These are phyloP conservation scores for Kuraishia hungarica DNA, from an alignment of 805 yeast genomes.

Conservation along the genomic window DNA sequence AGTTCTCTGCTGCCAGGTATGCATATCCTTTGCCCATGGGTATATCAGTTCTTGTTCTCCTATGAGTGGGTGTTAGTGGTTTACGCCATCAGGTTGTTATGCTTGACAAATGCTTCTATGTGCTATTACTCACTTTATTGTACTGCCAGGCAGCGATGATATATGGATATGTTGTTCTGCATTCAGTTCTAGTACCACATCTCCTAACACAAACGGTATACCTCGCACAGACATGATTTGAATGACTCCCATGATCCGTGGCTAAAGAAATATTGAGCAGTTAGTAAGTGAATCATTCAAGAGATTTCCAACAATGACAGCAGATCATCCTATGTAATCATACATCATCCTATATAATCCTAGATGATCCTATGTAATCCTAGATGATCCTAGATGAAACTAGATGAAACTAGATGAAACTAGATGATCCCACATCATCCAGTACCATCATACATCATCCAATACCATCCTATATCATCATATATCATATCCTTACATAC, in stretches of 20 bases:
- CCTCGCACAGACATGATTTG: background rate
- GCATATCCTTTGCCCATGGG: background rate
- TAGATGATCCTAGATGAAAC: no score
- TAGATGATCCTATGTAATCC: no score
- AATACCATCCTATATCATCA: no score
- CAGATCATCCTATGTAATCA: no score
- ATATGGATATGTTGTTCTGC: conserved; percentile 1
- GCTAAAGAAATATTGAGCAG: background rate
- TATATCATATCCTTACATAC: background rate
- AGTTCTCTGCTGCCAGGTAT: background rate
- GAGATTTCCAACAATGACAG: background rate
- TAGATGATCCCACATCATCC: no score
- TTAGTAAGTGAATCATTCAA: background rate
- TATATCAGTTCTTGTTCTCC: background rate
- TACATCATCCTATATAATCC: no score
- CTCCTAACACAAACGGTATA: conserved; percentile 1
- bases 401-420: no score
- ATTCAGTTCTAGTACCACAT: background rate
- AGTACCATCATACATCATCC: no score
- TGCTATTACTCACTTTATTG: background rate
- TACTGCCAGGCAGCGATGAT: background rate
- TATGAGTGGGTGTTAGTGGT: background rate
- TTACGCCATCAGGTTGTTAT: no score
- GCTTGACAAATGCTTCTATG: no score
- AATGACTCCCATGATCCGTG: background rate